Evolutionary conservation across 2,329 filamentous ascomycete species (phyloP).

Genomic region (Verticillium nonalfalfae): DNA sequence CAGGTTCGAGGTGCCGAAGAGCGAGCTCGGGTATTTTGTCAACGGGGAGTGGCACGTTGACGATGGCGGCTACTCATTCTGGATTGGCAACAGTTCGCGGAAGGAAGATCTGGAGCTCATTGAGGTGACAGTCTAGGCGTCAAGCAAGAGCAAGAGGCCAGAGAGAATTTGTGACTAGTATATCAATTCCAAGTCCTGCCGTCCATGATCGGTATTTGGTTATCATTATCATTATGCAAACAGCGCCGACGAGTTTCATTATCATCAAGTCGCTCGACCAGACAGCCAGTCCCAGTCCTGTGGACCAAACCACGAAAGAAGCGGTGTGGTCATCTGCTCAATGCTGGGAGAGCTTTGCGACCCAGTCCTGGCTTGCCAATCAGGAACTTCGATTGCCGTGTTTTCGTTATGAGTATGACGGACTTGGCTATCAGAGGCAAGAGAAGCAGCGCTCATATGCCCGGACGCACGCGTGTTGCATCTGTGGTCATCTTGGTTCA

Average conservation of each 20-base stretch:
- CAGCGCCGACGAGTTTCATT: not conserved
- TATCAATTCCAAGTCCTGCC: not conserved
- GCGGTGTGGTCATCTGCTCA: not conserved
- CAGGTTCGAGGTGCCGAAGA: slow-evolving; percentile 20
- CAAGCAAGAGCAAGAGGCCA: not conserved
- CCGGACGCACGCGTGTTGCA: not conserved
- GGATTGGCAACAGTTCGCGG: slow-evolving; percentile 20
- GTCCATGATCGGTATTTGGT: not conserved
- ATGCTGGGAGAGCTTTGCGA: not conserved
- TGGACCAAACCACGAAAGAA: slow-evolving; percentile 2
- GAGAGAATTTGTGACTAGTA: not conserved
- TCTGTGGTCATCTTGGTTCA: not conserved
- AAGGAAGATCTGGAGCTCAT: not conserved
- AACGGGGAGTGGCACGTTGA: slow-evolving; percentile 16
- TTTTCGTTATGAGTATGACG: not conserved
- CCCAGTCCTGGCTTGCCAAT: not conserved
- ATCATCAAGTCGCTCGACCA: slow-evolving; percentile 2
- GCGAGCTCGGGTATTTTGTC: slow-evolving; percentile 21
- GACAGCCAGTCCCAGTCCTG: slow-evolving; percentile 6
- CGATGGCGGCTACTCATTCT: slow-evolving; percentile 20
- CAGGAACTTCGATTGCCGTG: not conserved
- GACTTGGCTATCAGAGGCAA: not conserved
- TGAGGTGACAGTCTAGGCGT: not conserved
- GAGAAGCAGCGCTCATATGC: not conserved
- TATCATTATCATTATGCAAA: not conserved